Percentiles rank a stretch among this genome's conserved stretches.
These are phyloP conservation scores for Pleomassaria siparia DNA, from an alignment of 2,329 filamentous ascomycete species.

Conservation along the genomic window DNA sequence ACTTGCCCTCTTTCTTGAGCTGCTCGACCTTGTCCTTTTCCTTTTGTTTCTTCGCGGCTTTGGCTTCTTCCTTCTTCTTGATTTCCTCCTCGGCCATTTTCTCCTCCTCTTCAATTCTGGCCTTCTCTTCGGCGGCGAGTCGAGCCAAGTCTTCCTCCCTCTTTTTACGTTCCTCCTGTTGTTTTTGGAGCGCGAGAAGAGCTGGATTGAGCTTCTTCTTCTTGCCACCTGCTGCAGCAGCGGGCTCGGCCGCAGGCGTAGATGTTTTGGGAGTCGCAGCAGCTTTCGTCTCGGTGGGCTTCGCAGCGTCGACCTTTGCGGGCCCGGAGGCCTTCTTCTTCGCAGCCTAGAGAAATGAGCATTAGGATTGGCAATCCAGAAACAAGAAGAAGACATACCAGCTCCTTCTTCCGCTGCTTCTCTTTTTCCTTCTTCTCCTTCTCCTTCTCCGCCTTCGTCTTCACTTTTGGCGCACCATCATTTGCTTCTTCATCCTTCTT, in stretches of 20 bases:
- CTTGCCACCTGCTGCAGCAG: conserved; percentile 61
- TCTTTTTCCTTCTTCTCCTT: conserved; percentile 97
- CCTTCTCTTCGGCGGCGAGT: conserved; percentile 63
- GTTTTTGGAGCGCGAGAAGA: conserved; percentile 73
- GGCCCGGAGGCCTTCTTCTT: conserved; percentile 62
- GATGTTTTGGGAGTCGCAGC: conserved; percentile 33
- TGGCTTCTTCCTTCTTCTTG: conserved; percentile 71
- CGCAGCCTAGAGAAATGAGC: conserved; percentile 45
- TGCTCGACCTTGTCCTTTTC: conserved; percentile 86
- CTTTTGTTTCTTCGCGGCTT: conserved; percentile 77
- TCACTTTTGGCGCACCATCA: conserved; percentile 56
- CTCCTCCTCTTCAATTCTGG: conserved; percentile 66
- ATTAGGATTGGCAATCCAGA: not conserved
- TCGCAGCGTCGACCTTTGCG: conserved; percentile 48
- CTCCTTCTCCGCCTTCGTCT: conserved; percentile 98
- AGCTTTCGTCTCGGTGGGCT: conserved; percentile 43
- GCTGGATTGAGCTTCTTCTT: conserved; percentile 86
- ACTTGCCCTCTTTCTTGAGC: conserved; percentile 85
- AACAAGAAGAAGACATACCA: conserved; percentile 57
- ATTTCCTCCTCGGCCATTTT: conserved; percentile 65
- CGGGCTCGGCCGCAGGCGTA: conserved; percentile 32
- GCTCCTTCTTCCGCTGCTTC: conserved; percentile 98
- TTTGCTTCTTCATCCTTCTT: conserved; percentile 43
- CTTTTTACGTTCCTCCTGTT: conserved; percentile 74
- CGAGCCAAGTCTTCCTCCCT: conserved; percentile 65